Evolutionary conservation across 495 filamentous ascomycete species (phyloP).

Genomic region (Penicillium bialowiezense): DNA sequence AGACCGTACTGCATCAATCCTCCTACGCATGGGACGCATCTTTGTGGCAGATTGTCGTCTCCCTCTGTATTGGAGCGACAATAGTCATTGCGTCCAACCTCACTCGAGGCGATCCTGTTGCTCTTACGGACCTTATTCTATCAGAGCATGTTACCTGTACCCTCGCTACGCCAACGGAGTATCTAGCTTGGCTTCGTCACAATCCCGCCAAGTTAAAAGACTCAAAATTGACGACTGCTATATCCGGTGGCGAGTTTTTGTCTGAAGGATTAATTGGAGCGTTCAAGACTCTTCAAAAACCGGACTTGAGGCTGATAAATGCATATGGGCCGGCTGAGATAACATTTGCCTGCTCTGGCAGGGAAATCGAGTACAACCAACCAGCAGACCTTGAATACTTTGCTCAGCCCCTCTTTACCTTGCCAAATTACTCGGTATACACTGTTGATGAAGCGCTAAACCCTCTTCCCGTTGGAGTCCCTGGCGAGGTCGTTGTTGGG

Average conservation of each 20-base stretch:
- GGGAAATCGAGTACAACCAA: conserved; percentile 14
- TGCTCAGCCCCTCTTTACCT: conserved; percentile 20
- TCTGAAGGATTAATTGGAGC: conserved; percentile 10
- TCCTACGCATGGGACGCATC: conserved; percentile 40
- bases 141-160: conserved; percentile 34
- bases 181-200: conserved; percentile 31
- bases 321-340: conserved; percentile 35
- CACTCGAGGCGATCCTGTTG: conserved; percentile 29
- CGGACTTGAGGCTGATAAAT: conserved; percentile 25
- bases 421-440: conserved; percentile 46
- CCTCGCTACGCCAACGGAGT: conserved; percentile 42
- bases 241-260: conserved; percentile 23
- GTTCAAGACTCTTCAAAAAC: conserved; percentile 18
- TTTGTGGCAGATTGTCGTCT: conserved; percentile 30
- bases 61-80: conserved; percentile 29
- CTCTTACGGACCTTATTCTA: conserved; percentile 30
- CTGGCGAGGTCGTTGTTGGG: conserved; percentile 46
- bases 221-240: conserved; percentile 1
- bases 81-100: conserved; percentile 23
- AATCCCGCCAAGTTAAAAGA: conserved; percentile 10
- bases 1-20: conserved; percentile 42
- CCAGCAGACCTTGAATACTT: background rate
- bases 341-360: conserved; percentile 18
- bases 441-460: conserved; percentile 42
- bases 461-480: conserved; percentile 37